Evolutionary conservation across 768 basidiomycete species (phyloP).

Genomic region (Hericium erinaceus): DNA sequence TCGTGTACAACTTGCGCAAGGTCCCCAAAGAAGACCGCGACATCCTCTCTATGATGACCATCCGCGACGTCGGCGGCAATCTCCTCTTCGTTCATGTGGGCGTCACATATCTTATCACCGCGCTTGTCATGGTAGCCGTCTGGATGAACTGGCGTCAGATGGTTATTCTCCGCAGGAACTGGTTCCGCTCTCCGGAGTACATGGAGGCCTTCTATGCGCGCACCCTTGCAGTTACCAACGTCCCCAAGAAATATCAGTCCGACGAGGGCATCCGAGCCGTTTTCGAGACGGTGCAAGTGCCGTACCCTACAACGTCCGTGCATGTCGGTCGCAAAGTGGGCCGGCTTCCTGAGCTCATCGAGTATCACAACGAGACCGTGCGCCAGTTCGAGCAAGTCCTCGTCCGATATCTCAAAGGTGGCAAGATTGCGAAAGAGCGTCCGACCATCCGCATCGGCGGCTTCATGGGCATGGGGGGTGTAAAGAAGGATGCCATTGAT

Average conservation of each 20-base stretch:
- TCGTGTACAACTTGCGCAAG: conserved; percentile 70
- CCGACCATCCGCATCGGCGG: conserved; percentile 78
- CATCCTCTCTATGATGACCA: conserved; percentile 72
- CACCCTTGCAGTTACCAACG: conserved; percentile 73
- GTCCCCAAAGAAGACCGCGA: conserved; percentile 45
- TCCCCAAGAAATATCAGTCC: conserved; percentile 71
- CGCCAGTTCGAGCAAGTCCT: conserved; percentile 82
- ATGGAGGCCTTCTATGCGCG: conserved; percentile 87
- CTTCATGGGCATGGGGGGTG: conserved; percentile 73
- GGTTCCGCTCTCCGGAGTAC: conserved; percentile 90
- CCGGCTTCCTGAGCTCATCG: conserved; percentile 80
- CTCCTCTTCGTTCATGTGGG: conserved; percentile 80
- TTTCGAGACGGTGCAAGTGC: conserved; percentile 61
- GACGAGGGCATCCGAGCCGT: conserved; percentile 78
- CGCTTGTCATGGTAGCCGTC: conserved; percentile 61
- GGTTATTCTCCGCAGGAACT: conserved; percentile 68
- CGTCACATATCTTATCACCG: conserved; percentile 73
- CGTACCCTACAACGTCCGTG: conserved; percentile 87
- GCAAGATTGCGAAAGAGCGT: conserved; percentile 67
- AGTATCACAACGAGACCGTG: conserved; percentile 92
- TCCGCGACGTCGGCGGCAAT: conserved; percentile 68
- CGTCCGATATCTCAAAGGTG: conserved; percentile 83
- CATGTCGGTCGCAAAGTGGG: conserved; percentile 86
- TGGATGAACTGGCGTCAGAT: conserved; percentile 72
- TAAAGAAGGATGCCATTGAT: conserved; percentile 86